Evolutionary conservation across 345 rosid species (phyloP).

Genomic region (Odontarrhena argentea): DNA sequence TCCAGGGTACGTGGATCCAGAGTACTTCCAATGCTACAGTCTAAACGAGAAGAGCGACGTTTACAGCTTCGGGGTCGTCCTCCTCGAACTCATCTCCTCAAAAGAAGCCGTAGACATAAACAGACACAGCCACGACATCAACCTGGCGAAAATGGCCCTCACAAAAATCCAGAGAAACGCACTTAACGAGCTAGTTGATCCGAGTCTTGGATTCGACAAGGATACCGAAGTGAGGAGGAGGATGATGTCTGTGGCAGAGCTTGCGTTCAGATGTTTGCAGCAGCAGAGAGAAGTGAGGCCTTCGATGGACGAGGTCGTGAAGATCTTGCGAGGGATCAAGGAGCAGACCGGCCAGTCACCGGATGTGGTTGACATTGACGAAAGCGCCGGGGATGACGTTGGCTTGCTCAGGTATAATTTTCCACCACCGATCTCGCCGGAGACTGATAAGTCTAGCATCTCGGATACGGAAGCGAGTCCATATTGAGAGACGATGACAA

Average conservation of each 20-base stretch:
- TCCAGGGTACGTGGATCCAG: constrained; percentile 80
- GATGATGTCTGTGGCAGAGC: constrained; percentile 53
- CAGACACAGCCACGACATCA: constrained; percentile 59
- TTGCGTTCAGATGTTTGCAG: constrained; percentile 72
- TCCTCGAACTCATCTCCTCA: constrained; percentile 61
- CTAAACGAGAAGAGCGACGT: constrained; percentile 77
- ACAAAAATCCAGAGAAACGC: constrained; percentile 58
- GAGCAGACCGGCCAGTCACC: constrained; percentile 37
- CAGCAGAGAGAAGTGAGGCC: constrained; percentile 70
- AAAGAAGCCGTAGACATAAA: constrained; percentile 60
- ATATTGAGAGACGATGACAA: background rate
- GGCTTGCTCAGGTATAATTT: constrained; percentile 43
- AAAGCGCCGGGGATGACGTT: constrained; percentile 43
- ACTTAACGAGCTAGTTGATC: constrained; percentile 62
- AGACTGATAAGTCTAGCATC: constrained; percentile 50
- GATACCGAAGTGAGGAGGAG: constrained; percentile 41
- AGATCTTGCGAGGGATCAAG: constrained; percentile 48
- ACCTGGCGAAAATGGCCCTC: constrained; percentile 66
- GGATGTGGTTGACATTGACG: constrained; percentile 42
- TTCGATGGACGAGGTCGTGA: constrained; percentile 56
- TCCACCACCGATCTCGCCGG: constrained; percentile 51
- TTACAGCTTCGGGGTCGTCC: constrained; percentile 75
- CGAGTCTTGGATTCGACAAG: constrained; percentile 53
- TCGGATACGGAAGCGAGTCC: constrained; percentile 27
- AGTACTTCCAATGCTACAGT: constrained; percentile 67